phyloP scores from a whole-genome alignment of 495 filamentous ascomycete species.

The Oleoguttula mirabilis region DNA sequence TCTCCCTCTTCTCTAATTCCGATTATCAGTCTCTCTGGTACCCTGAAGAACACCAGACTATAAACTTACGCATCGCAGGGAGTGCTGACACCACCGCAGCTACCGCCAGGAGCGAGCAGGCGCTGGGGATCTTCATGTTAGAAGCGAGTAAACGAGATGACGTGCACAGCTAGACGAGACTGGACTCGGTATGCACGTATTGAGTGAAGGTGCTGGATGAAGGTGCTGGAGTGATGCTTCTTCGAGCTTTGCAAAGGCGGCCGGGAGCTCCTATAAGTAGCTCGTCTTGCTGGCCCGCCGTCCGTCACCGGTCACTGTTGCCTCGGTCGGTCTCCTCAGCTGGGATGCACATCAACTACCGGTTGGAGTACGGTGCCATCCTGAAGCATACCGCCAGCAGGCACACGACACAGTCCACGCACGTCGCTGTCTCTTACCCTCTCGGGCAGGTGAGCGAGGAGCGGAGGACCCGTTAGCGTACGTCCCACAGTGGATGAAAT shows the following conservation, averaged over 20 bases:
- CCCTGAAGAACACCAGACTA: not conserved
- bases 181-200: too few relatives aligned
- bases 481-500: too few relatives aligned
- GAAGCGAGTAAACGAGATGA: not conserved
- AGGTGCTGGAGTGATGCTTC: not conserved
- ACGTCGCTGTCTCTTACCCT: too few relatives aligned
- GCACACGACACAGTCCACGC: too few relatives aligned
- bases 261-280: not conserved
- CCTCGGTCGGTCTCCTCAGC: not conserved
- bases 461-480: too few relatives aligned
- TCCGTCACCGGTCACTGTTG: not conserved
- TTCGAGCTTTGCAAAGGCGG: not conserved
- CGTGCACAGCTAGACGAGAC: not conserved
- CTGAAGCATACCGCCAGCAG: too few relatives aligned
- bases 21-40: not conserved
- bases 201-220: too few relatives aligned
- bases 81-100: not conserved
- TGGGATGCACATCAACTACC: too few relatives aligned
- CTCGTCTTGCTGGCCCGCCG: not conserved
- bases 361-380: too few relatives aligned
- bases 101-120: not conserved
- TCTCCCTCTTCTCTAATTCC: too few relatives aligned
- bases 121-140: not conserved
- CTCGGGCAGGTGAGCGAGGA: too few relatives aligned
- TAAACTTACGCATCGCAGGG: not conserved